Base-by-base conservation (phyloP, 225 moss, liverwort and hornwort species). In the Thuidium tamariscinum region DNA sequence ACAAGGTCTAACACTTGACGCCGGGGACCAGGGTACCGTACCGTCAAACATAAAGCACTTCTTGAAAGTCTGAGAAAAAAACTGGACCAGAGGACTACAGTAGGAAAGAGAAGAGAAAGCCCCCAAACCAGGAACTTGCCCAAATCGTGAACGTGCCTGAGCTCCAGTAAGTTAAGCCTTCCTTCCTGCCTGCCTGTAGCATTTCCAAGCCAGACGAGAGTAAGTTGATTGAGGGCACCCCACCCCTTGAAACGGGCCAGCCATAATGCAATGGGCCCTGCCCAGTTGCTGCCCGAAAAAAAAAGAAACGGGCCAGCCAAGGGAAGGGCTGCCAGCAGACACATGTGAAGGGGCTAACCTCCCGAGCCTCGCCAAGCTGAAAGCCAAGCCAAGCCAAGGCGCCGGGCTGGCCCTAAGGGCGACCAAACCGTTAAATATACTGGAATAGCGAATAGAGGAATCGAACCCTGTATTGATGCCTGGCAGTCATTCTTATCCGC, bases 401-500 rank as follows among this genome's bases (percentile, higher is more conserved):
- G 54, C n/a, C n/a, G 55, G 74, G 74, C 10, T 69, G 68, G 71
- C 70, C 36, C 63, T 39, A 57, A 49, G 80, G 32, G 80, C 86
- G 80, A 80, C 86, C 86, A 80, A 86, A 86, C 86, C 86, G 86
- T 86, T 86, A 86, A 80, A 86, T 46, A 80, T 79, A 57, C 73
- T 29, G 71, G 78, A 89, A 86, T 55, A 63, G 68, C 49, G 85
- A 86, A 79, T 65, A 86, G 56, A 17, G 77, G 82, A 85, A 85
- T 78, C 57, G 85, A 72, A 77, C 81, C 70, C 39, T 14, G 71
- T 72, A 82, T 66, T 57, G 82, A 90, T 85, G 85, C 85, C 85
- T 64, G 90, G 85, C 85, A 82, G 82, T 72, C 88, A 82, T 88
- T 85, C 90, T 90, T 90, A 90, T 90, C 90, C 88, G 78, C 82